Conservation (phyloP, 805 yeast species). For the Ogataea henricii region DNA sequence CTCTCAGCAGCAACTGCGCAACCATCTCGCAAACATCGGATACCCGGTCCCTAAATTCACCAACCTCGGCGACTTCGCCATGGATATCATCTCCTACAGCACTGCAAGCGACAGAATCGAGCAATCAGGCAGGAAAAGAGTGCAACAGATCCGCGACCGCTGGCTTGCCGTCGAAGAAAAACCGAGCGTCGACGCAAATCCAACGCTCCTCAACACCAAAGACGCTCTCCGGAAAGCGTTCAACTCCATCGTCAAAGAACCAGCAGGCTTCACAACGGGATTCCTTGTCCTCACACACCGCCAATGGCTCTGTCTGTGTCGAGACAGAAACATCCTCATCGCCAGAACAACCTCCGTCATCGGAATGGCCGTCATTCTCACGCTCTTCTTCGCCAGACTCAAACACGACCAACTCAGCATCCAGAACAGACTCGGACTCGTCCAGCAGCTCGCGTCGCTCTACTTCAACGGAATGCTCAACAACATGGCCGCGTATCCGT, state of each 20-base stretch:
- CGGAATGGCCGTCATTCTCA: constrained; percentile 62
- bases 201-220: constrained; percentile 15
- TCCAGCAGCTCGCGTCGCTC: constrained; percentile 71
- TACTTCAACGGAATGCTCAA: constrained; percentile 81
- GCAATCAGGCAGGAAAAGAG: constrained; percentile 40
- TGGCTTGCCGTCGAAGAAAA: constrained; percentile 36
- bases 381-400: constrained; percentile 68
- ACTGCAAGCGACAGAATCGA: constrained; percentile 47
- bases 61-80: constrained; percentile 72
- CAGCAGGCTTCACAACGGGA: constrained; percentile 36
- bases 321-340: constrained; percentile 59
- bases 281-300: constrained; percentile 39
- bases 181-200: background rate
- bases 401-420: constrained; percentile 52
- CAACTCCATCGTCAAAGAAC: constrained; percentile 33
- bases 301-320: constrained; percentile 43
- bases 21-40: constrained; percentile 52
- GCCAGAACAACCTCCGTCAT: constrained; percentile 67
- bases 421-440: constrained; percentile 68
- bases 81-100: constrained; percentile 68
- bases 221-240: constrained; percentile 23
- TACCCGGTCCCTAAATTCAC: constrained; percentile 58
- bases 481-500: constrained; percentile 74
- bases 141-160: constrained; percentile 36
- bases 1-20: constrained; percentile 42